These are phyloP conservation scores for Coprinopsis marcescibilis DNA, from an alignment of 768 basidiomycete genomes.

Conservation along the genomic window DNA sequence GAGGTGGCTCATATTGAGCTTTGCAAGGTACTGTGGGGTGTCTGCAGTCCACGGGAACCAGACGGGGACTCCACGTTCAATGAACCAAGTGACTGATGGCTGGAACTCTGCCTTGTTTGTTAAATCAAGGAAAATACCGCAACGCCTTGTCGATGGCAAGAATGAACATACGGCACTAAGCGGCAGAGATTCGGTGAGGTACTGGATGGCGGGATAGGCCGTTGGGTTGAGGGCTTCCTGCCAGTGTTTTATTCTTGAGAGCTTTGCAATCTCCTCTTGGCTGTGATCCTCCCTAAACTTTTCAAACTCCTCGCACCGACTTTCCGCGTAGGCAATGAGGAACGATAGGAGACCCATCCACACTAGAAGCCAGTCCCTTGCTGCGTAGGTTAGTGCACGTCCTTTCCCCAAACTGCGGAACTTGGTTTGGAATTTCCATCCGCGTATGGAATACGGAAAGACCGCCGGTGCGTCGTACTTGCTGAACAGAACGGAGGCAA, in stretches of 20 bases:
- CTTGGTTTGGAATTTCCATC: neutral
- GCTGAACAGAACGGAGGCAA: neutral
- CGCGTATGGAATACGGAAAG: neutral
- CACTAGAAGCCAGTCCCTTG: neutral
- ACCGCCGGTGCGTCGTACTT: no score
- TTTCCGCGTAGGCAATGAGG: neutral
- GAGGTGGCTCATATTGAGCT: no score
- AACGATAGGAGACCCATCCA: neutral
- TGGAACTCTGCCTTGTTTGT: neutral
- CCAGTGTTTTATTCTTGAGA: no score
- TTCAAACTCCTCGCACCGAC: neutral
- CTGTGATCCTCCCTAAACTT: no score
- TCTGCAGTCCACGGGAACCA: neutral
- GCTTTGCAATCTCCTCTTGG: no score
- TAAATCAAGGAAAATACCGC: neutral
- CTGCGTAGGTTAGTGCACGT: neutral
- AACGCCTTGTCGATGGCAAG: neutral
- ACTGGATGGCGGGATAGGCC: no score
- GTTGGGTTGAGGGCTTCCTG: neutral
- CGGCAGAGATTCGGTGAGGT: neutral
- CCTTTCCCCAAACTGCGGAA: neutral
- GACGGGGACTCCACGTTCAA: neutral
- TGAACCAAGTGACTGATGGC: neutral
- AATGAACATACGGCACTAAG: neutral
- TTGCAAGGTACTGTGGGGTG: no score